Evolutionary conservation across 306 rosid genomes (phyloP).

Genomic region (Corylus americana): DNA sequence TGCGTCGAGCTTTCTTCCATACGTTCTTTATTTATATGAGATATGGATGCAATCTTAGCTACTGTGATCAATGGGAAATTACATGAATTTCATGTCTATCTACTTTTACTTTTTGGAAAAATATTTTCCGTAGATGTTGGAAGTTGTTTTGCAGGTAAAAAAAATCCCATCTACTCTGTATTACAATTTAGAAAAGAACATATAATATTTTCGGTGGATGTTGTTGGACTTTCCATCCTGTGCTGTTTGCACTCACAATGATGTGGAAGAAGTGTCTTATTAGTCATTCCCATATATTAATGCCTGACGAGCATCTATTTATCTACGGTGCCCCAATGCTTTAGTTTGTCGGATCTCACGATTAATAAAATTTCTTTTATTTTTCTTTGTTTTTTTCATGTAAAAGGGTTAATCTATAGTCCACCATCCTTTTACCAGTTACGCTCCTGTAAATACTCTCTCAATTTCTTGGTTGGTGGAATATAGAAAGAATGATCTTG

Average conservation of each 20-base stretch:
- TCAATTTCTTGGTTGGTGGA: background rate
- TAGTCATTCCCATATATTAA: background rate
- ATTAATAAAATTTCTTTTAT: too few species aligned
- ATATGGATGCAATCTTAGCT: background rate
- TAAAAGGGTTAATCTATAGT: background rate
- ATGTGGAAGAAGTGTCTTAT: background rate
- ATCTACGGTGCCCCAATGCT: background rate
- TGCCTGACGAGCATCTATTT: background rate
- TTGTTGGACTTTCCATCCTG: background rate
- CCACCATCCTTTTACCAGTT: background rate
- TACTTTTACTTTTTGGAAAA: background rate
- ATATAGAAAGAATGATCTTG: background rate
- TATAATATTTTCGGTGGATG: background rate
- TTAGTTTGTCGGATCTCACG: background rate
- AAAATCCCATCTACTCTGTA: background rate
- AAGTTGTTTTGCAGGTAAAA: background rate
- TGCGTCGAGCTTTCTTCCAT: background rate
- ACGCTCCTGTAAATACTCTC: background rate
- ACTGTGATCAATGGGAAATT: background rate
- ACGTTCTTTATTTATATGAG: background rate
- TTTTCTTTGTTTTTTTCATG: background rate
- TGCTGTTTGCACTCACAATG: background rate
- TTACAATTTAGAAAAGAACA: background rate
- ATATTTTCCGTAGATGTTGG: background rate
- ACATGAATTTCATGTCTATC: background rate